Percentiles rank a stretch among this genome's conserved stretches.
These are phyloP conservation scores for Aphanomyces euteiches DNA, from an alignment of 352 stramenopile species.

Conservation along the genomic window DNA sequence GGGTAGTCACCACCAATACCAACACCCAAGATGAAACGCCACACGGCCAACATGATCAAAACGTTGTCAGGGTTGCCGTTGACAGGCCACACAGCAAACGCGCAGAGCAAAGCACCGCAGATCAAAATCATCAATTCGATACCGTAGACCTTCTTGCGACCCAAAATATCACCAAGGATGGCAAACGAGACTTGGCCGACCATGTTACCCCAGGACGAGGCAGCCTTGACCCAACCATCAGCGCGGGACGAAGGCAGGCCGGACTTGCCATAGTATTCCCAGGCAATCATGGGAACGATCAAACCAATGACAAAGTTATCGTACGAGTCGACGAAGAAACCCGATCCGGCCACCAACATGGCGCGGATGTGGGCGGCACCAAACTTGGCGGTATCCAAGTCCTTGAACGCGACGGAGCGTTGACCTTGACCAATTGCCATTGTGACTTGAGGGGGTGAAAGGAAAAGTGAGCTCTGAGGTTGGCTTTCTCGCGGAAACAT, in stretches of 20 bases:
- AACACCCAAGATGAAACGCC: conserved; percentile 50
- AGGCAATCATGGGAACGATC: conserved; percentile 48
- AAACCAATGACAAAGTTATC: conserved; percentile 56
- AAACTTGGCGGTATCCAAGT: conserved; percentile 48
- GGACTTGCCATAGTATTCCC: conserved; percentile 47
- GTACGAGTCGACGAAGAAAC: conserved; percentile 56
- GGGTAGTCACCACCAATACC: conserved; percentile 49
- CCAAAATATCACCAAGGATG: conserved; percentile 47
- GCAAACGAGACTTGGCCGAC: conserved; percentile 51
- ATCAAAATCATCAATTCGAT: conserved; percentile 50
- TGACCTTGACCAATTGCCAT: not conserved
- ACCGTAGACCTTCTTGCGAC: conserved; percentile 48
- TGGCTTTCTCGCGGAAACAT: not conserved
- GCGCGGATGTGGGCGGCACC: conserved; percentile 46
- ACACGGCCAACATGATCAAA: conserved; percentile 50
- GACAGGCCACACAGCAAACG: conserved; percentile 41
- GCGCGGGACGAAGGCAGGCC: conserved; percentile 35
- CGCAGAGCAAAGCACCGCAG: conserved; percentile 37
- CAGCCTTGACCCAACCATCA: conserved; percentile 47
- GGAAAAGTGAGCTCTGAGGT: not conserved
- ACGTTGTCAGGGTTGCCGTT: conserved; percentile 47
- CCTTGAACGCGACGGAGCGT: conserved; percentile 7
- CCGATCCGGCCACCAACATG: conserved; percentile 46
- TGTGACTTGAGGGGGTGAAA: not conserved
- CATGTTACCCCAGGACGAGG: conserved; percentile 42